Conservation (phyloP, 768 basidiomycete genomes). For the Boletus sp. region DNA sequence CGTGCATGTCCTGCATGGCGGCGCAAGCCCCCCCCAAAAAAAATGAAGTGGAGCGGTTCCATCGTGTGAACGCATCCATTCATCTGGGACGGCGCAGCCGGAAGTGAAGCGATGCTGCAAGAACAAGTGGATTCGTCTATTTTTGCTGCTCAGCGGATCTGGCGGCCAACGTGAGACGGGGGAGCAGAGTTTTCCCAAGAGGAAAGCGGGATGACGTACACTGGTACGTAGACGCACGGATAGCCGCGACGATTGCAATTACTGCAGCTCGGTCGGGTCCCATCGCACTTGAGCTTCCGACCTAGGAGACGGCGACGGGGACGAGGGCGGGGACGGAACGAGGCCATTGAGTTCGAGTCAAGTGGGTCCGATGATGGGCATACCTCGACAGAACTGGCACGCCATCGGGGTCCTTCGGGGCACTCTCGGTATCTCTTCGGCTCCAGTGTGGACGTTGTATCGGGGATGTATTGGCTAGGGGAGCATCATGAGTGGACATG, state of each 20-base stretch:
- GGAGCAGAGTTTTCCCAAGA: constrained; percentile 4
- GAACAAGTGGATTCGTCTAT: constrained; percentile 22
- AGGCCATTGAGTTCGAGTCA: not conserved
- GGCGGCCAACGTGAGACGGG: constrained; percentile 3
- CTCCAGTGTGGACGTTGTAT: constrained; percentile 9
- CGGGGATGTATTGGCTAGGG: constrained; percentile 14
- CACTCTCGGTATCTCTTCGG: constrained; percentile 26
- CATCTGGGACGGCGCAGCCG: constrained; percentile 3
- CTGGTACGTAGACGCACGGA: constrained; percentile 60
- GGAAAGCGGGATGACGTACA: constrained; percentile 44
- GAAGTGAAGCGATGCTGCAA: constrained; percentile 22
- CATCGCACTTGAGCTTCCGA: constrained; percentile 73
- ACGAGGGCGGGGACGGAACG: not conserved
- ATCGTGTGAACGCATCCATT: constrained; percentile 24
- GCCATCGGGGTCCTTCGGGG: constrained; percentile 63
- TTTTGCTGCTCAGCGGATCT: constrained; percentile 30
- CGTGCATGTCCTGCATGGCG: not conserved
- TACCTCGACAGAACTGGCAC: constrained; percentile 71
- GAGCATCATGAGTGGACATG: not conserved
- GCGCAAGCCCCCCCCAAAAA: constrained; percentile 10
- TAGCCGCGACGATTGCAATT: constrained; percentile 62
- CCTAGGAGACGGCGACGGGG: constrained; percentile 36
- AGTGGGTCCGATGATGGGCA: not conserved
- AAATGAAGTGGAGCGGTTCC: constrained; percentile 10
- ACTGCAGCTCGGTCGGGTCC: constrained; percentile 55